Evolutionary conservation across 2,329 filamentous ascomycete genomes (phyloP).

Genomic region (Fusarium pseudoanthophilum): DNA sequence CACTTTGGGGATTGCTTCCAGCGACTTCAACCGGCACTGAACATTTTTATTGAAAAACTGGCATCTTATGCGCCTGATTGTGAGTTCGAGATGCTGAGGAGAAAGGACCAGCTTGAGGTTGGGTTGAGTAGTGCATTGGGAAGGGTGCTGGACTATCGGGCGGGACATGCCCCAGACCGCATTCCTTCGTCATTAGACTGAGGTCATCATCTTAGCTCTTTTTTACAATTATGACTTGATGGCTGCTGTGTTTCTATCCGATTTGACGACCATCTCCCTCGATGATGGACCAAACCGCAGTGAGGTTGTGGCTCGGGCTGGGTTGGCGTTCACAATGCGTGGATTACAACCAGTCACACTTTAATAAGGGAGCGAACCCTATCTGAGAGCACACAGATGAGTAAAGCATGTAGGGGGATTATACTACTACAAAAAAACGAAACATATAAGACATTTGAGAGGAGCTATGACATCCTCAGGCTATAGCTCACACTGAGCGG

Average conservation of each 20-base stretch:
- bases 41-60: constrained; percentile 5
- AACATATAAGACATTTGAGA: neutral
- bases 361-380: constrained; percentile 24
- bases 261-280: neutral
- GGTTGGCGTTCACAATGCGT: constrained; percentile 10
- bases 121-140: neutral
- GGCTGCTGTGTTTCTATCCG: neutral
- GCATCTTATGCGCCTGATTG: constrained; percentile 6
- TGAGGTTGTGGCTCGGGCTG: constrained; percentile 5
- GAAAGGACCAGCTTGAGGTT: constrained; percentile 16
- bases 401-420: neutral
- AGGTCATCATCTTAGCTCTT: constrained; percentile 16
- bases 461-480: too few relatives aligned
- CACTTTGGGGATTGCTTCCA: constrained; percentile 27
- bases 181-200: constrained; percentile 21
- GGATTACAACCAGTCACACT: neutral
- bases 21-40: constrained; percentile 2
- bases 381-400: constrained; percentile 1
- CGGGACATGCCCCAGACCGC: neutral
- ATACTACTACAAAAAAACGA: neutral
- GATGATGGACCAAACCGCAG: neutral
- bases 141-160: constrained; percentile 1
- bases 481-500: neutral
- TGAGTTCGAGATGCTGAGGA: constrained; percentile 17
- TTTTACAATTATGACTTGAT: neutral